Evolutionary conservation across 148 eudicot species (phyloP).

Genomic region (Rheum nobile): DNA sequence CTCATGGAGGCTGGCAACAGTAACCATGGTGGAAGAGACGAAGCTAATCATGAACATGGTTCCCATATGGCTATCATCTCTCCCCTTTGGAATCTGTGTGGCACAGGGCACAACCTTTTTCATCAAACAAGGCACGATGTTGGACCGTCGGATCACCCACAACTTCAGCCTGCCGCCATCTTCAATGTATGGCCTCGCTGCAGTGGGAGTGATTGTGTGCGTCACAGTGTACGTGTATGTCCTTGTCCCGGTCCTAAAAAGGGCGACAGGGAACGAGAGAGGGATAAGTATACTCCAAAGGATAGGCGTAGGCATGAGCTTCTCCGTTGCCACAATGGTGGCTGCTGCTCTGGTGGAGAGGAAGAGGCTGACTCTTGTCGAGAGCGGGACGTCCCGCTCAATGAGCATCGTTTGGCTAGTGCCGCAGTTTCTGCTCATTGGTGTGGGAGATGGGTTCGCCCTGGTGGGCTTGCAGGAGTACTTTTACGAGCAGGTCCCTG

Average conservation of each 20-base stretch:
- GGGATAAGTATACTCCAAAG: conserved; percentile 55
- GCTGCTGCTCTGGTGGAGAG: conserved; percentile 51
- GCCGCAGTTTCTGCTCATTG: conserved; percentile 48
- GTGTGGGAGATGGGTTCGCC: conserved; percentile 52
- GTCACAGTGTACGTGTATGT: conserved; percentile 42
- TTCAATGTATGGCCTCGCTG: conserved; percentile 34
- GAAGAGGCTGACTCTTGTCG: conserved; percentile 31
- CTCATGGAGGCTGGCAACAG: conserved; percentile 53
- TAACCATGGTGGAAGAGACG: conserved; percentile 55
- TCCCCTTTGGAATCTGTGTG: conserved; percentile 47
- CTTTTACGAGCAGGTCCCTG: conserved; percentile 73
- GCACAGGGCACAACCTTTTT: conserved; percentile 64
- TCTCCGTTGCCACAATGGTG: conserved; percentile 37
- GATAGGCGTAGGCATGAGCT: conserved; percentile 60
- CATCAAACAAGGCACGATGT: conserved; percentile 45
- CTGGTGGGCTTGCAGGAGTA: conserved; percentile 67
- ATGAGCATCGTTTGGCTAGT: conserved; percentile 66
- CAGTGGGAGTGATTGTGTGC: conserved; percentile 51
- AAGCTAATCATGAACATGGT: conserved; percentile 55
- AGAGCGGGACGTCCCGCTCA: conserved; percentile 26
- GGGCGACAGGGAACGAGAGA: conserved; percentile 37
- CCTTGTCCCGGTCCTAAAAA: conserved; percentile 40
- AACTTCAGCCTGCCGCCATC: conserved; percentile 50
- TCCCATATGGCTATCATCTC: conserved; percentile 57
- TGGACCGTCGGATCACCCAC: conserved; percentile 28